phyloP scores from a whole-genome alignment of 495 filamentous ascomycete genomes.

The Neurospora hispaniola region DNA sequence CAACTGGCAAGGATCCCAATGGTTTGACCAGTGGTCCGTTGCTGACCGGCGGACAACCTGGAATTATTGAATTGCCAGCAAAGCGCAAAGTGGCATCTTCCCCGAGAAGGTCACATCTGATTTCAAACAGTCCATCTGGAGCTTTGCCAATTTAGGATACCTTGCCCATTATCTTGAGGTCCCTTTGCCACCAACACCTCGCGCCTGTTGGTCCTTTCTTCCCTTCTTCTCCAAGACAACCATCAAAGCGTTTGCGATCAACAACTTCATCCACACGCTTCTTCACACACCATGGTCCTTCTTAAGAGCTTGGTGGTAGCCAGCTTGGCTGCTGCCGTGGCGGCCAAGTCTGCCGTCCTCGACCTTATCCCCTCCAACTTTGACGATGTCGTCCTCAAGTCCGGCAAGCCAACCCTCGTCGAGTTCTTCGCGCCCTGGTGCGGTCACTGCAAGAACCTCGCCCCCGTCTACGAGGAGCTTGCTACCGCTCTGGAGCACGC shows the following conservation, averaged over 20 bases:
- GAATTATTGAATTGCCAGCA: not conserved
- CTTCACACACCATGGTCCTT: slow-evolving; percentile 31
- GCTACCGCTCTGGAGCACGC: slow-evolving; percentile 58
- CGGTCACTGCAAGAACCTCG: slow-evolving; percentile 94
- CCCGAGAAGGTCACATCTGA: slow-evolving; percentile 1
- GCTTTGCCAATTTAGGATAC: not conserved
- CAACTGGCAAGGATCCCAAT: slow-evolving; percentile 2
- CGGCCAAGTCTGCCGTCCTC: slow-evolving; percentile 55
- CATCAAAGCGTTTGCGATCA: not conserved
- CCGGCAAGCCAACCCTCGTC: slow-evolving; percentile 89
- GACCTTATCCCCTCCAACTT: slow-evolving; percentile 87
- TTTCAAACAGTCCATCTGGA: slow-evolving; percentile 20
- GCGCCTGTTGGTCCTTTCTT: slow-evolving; percentile 1
- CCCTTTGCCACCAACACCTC: not conserved
- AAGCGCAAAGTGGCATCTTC: slow-evolving; percentile 28
- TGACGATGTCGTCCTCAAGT: slow-evolving; percentile 76
- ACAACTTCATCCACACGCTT: not conserved
- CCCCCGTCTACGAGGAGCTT: slow-evolving; percentile 92
- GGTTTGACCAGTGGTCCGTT: slow-evolving; percentile 1
- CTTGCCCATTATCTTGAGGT: not conserved
- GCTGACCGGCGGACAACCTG: not conserved
- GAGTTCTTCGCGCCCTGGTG: slow-evolving; percentile 99
- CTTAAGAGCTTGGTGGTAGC: slow-evolving; percentile 44
- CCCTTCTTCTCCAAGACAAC: not conserved
- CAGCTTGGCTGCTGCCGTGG: slow-evolving; percentile 33